Conservation (phyloP, 148 eudicot species). For the Polygonum maritimum region DNA sequence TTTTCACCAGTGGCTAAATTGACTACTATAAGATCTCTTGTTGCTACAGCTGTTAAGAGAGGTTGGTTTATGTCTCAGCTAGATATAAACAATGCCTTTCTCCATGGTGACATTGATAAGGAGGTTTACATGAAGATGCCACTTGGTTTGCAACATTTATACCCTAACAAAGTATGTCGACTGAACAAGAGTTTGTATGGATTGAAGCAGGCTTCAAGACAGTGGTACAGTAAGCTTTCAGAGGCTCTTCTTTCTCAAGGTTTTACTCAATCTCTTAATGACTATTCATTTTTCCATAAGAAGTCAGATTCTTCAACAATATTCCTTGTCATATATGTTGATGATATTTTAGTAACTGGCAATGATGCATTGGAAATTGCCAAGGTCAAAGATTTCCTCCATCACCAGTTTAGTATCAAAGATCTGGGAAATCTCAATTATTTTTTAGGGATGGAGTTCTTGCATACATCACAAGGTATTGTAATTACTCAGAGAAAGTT, state of each 20-base stretch:
- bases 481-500: not conserved
- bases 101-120: not conserved
- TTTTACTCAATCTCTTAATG: not conserved
- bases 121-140: not conserved
- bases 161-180: not conserved
- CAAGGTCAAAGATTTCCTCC: not conserved
- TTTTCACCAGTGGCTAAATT: not conserved
- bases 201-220: not conserved
- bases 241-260: not conserved
- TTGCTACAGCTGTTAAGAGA: not conserved
- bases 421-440: not conserved
- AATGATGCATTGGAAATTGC: not conserved
- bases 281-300: not conserved
- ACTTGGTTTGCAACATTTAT: not conserved
- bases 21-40: not conserved
- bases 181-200: not conserved
- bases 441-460: not conserved
- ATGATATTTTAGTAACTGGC: not conserved
- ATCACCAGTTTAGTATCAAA: not conserved
- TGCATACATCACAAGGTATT: not conserved
- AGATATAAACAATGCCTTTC: not conserved
- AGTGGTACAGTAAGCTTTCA: not conserved
- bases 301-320: not conserved
- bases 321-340: not conserved
- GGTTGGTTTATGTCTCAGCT: not conserved